Conservation (phyloP, 2,329 filamentous ascomycete genomes). For the Arthrinium phaeospermum region DNA sequence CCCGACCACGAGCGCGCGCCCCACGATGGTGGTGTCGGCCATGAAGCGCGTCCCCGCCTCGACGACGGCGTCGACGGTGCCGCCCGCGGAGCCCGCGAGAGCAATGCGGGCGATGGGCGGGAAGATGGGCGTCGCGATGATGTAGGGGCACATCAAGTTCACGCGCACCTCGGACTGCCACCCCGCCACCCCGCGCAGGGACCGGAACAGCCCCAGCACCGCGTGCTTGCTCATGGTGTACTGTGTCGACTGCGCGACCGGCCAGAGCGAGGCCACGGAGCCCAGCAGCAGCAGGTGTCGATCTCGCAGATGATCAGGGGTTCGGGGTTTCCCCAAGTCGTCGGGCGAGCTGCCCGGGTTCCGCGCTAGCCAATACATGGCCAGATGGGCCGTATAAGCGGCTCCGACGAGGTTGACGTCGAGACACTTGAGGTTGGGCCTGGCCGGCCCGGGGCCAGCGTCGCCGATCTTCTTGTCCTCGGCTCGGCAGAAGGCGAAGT, state of each 20-base stretch:
- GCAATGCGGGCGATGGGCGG: background rate
- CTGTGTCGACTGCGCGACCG: background rate
- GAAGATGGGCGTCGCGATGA: background rate
- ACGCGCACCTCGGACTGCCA: background rate
- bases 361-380: background rate
- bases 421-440: background rate
- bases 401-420: background rate
- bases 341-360: background rate
- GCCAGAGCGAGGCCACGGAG: background rate
- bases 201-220: background rate
- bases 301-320: background rate
- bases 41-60: background rate
- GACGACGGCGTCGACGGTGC: background rate
- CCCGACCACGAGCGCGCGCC: background rate
- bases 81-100: background rate
- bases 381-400: background rate
- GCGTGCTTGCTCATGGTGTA: conserved; percentile 9
- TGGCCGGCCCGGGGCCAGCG: background rate
- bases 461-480: background rate
- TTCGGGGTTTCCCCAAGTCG: background rate
- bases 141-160: background rate
- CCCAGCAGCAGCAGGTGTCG: background rate
- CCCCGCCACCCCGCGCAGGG: background rate
- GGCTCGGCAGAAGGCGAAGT: background rate
- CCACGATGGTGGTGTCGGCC: background rate